These are phyloP conservation scores for Samsoniella hepiali DNA, from an alignment of 2,329 filamentous ascomycete species.

Conservation along the genomic window DNA sequence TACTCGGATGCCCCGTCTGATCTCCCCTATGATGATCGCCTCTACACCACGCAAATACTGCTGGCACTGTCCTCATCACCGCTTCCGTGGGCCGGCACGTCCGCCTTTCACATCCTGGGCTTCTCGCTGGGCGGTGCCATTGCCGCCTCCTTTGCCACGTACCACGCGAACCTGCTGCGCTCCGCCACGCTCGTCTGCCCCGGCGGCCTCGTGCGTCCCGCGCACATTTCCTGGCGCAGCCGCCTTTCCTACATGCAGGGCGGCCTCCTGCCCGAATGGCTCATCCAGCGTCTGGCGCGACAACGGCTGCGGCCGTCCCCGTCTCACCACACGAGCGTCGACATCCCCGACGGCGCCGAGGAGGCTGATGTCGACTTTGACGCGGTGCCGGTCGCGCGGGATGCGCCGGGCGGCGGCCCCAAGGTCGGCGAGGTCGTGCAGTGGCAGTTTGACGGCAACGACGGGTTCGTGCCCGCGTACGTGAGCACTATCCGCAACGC, in stretches of 20 bases:
- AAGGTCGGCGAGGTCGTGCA: conserved; percentile 57
- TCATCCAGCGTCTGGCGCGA: conserved; percentile 53
- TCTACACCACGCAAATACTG: conserved; percentile 65
- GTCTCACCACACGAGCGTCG: conserved; percentile 34
- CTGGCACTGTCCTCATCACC: conserved; percentile 62
- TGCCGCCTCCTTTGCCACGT: conserved; percentile 64
- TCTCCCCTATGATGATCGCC: conserved; percentile 57
- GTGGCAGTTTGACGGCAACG: conserved; percentile 67
- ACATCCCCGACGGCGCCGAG: conserved; percentile 40
- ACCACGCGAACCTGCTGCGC: conserved; percentile 62
- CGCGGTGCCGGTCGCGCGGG: conserved; percentile 49
- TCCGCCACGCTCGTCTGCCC: conserved; percentile 66
- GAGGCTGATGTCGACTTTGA: conserved; percentile 40
- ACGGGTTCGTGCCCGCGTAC: conserved; percentile 67
- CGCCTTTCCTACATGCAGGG: conserved; percentile 58
- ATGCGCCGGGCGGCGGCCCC: conserved; percentile 51
- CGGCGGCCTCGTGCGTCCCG: conserved; percentile 62
- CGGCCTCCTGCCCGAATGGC: conserved; percentile 55
- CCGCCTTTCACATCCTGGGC: conserved; percentile 67
- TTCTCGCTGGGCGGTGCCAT: conserved; percentile 81
- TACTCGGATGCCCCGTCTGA: conserved; percentile 67
- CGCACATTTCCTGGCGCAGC: conserved; percentile 58
- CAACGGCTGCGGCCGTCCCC: conserved; percentile 44
- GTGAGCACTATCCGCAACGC: conserved; percentile 67
- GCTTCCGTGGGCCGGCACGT: conserved; percentile 51